These are phyloP conservation scores for Ceratopteris richardii DNA, from an alignment of 75 land plant genomes.

Conservation along the genomic window DNA sequence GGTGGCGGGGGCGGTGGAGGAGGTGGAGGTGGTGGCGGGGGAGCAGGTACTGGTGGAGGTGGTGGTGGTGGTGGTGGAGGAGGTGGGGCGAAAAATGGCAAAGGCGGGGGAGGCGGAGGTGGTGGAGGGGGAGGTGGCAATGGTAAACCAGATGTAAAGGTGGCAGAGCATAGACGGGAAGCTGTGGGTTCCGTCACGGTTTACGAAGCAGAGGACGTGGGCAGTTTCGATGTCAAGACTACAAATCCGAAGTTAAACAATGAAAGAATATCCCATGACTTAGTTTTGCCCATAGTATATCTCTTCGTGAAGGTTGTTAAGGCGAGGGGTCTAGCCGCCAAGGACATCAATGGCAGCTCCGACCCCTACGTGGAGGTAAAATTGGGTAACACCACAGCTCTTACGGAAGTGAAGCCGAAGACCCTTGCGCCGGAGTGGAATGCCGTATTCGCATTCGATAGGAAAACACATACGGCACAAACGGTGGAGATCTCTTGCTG, in stretches of 20 bases:
- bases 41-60: not conserved
- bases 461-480: slow-evolving; percentile 10
- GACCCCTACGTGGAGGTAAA: slow-evolving; percentile 71
- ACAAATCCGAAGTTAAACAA: not conserved
- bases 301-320: slow-evolving; percentile 70
- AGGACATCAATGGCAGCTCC: slow-evolving; percentile 56
- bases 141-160: slow-evolving; percentile 3
- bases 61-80: not conserved
- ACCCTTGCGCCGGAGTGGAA: slow-evolving; percentile 59
- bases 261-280: slow-evolving; percentile 37
- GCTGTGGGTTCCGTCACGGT: not conserved
- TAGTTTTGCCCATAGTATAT: slow-evolving; percentile 58
- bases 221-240: slow-evolving; percentile 5
- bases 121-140: slow-evolving; percentile 4
- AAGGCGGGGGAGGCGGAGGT: not conserved
- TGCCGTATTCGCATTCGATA: slow-evolving; percentile 50
- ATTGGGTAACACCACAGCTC: slow-evolving; percentile 54
- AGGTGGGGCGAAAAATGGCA: not conserved
- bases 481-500: slow-evolving; percentile 50
- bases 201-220: not conserved
- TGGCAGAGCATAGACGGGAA: not conserved
- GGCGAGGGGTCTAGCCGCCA: slow-evolving; percentile 60
- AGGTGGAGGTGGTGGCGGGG: not conserved
- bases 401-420: slow-evolving; percentile 43
- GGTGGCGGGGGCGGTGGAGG: not conserved